Conservation (phyloP, 257 asterid species). For the Cynanchum wilfordii region DNA sequence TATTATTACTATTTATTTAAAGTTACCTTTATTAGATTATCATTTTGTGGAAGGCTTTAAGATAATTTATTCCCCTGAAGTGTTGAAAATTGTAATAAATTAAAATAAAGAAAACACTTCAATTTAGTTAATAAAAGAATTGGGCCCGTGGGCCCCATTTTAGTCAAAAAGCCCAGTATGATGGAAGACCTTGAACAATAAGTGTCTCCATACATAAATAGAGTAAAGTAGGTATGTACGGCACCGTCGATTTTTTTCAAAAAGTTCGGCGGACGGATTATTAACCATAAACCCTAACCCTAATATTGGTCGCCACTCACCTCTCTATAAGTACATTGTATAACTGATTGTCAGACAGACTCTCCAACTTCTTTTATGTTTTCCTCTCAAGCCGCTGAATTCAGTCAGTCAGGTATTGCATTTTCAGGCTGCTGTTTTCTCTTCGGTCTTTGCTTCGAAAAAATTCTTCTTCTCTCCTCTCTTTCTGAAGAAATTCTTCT, state of each 20-base stretch:
- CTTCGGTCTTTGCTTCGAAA: not conserved
- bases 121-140: too few species aligned
- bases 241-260: not conserved
- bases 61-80: too few species aligned
- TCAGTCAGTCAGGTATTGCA: not conserved
- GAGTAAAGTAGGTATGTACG: not conserved
- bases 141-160: not conserved
- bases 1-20: too few species aligned
- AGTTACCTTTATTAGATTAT: too few species aligned
- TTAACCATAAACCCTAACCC: constrained; percentile 10
- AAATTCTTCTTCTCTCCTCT: not conserved
- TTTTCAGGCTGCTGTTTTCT: not conserved
- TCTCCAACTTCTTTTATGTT: not conserved
- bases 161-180: not conserved
- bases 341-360: not conserved
- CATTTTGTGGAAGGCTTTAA: too few species aligned
- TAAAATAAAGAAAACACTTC: too few species aligned
- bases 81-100: too few species aligned
- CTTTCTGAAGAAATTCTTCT: not conserved
- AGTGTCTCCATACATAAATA: not conserved
- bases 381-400: not conserved
- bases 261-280: not conserved
- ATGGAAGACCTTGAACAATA: not conserved
- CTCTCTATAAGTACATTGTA: not conserved
- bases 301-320: not conserved